Conservation (phyloP, 352 stramenopile species). For the Globisporangium barbulae region DNA sequence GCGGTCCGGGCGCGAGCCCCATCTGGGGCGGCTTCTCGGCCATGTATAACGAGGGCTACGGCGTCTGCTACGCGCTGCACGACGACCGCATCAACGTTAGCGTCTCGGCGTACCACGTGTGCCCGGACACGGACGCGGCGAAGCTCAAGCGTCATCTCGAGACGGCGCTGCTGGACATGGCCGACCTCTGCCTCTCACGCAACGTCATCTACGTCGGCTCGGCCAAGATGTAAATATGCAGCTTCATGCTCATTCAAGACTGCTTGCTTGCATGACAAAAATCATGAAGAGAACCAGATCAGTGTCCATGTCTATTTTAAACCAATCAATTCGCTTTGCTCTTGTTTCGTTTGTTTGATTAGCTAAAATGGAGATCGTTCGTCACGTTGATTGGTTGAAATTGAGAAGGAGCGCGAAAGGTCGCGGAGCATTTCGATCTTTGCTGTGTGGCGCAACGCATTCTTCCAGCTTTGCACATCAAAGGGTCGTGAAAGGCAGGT, state of each 20-base stretch:
- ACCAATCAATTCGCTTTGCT: constrained; percentile 23
- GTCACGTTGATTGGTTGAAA: not conserved
- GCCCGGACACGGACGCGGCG: constrained; percentile 70
- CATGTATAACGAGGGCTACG: constrained; percentile 94
- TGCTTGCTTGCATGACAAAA: not conserved
- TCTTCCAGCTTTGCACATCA: constrained; percentile 17
- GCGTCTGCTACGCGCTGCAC: constrained; percentile 95
- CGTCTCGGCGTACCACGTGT: constrained; percentile 90
- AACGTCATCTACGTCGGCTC: constrained; percentile 90
- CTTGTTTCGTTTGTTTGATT: constrained; percentile 16
- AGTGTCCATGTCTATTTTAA: constrained; percentile 7
- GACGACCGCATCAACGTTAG: constrained; percentile 94
- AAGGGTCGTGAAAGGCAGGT: not conserved
- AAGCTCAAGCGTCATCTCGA: constrained; percentile 91
- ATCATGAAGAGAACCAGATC: not conserved
- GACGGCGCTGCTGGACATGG: constrained; percentile 95
- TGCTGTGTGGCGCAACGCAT: constrained; percentile 8
- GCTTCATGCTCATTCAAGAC: not conserved
- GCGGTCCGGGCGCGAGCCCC: constrained; percentile 90
- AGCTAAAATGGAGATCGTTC: constrained; percentile 7
- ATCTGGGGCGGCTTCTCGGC: constrained; percentile 97
- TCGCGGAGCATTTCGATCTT: constrained; percentile 23
- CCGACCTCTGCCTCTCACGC: constrained; percentile 86
- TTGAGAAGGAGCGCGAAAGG: constrained; percentile 22
- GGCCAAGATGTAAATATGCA: constrained; percentile 68